Base-by-base conservation (phyloP, 75 land plant species). In the Selaginella tamariscina region DNA sequence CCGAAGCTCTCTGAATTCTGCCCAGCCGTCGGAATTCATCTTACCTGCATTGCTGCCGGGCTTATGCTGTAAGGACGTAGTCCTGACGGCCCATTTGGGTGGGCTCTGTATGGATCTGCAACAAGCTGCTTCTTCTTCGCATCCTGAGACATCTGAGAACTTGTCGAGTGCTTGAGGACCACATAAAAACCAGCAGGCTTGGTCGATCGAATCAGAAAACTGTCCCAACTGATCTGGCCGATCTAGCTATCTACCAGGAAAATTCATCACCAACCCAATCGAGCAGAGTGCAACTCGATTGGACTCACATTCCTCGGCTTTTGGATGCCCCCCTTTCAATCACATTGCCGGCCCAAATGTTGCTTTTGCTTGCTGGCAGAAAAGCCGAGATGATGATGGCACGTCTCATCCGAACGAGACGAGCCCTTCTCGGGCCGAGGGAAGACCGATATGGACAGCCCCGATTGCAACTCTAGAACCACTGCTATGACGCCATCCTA, bases 81-180 rank as follows among this genome's bases (percentile, higher is more conserved):
- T 15, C 49, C 49, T 39, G 49, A 5, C 49, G 49, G 11, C 15
- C 49, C 49, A 15, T 39, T 39, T 15, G 49, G 11, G 11, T 39
- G 49, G 49, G 49, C 11, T 15, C 15, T 39, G 49, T 5, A 39
- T 39, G 49, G 49, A 39, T 39, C 49, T 39, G 11, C 49, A 5
- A 5, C 49, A 5, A 39, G 49, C 49, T 39, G 5, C 49, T 39
- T 39, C 11, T 15, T 15, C 5, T 39, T 15, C 49, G 49, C 49
- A 5, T 39, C 49, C 11, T 39, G 49, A 39, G 49, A 39, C 49
- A 39, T 39, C 15, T 39, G 49, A 5, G 49, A 39, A 15, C 49
- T 39, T n/a, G n/a, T n/a, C 49, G 49, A 39, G 49, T 39, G 49
- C 49, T 39, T 39, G 49, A 15, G 49, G 49, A 39, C 49, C 49